These are phyloP conservation scores for Phylloporus arenicola DNA, from an alignment of 768 basidiomycete species.

Conservation along the genomic window DNA sequence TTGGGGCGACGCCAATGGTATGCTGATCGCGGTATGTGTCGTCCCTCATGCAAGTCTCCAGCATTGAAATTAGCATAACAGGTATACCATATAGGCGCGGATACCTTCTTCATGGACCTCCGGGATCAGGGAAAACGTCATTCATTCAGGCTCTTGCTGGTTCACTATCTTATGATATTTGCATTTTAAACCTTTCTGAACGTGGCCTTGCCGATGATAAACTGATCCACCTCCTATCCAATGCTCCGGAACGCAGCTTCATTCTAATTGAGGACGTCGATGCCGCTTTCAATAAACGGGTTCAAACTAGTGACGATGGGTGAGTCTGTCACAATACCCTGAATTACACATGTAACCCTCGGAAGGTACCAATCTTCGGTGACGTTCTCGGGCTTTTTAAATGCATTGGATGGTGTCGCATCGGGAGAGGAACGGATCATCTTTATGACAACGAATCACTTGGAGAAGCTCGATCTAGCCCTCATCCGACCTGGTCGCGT, in stretches of 20 bases:
- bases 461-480: conserved; percentile 84
- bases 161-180: conserved; percentile 89
- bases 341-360: conserved; percentile 7
- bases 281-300: conserved; percentile 91
- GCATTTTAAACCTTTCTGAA: conserved; percentile 91
- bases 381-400: conserved; percentile 96
- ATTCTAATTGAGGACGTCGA: conserved; percentile 98
- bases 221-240: conserved; percentile 86
- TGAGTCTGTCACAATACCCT: conserved; percentile 34
- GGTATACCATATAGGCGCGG: conserved; percentile 97
- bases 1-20: conserved; percentile 88
- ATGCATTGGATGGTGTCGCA: conserved; percentile 95
- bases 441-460: conserved; percentile 99
- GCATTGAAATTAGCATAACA: conserved; percentile 29
- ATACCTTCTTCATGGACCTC: conserved; percentile 92
- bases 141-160: conserved; percentile 98
- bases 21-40: conserved; percentile 77
- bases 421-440: conserved; percentile 97
- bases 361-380: conserved; percentile 87
- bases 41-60: not conserved
- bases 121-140: conserved; percentile 97
- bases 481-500: conserved; percentile 95
- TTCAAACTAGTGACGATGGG: conserved; percentile 91
- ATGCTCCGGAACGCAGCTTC: conserved; percentile 88
- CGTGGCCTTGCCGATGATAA: conserved; percentile 96